Percentiles rank a stretch among this genome's conserved stretches.
Evolutionary conservation across 2,329 filamentous ascomycete species (phyloP).

Genomic region (Metarhizium album): DNA sequence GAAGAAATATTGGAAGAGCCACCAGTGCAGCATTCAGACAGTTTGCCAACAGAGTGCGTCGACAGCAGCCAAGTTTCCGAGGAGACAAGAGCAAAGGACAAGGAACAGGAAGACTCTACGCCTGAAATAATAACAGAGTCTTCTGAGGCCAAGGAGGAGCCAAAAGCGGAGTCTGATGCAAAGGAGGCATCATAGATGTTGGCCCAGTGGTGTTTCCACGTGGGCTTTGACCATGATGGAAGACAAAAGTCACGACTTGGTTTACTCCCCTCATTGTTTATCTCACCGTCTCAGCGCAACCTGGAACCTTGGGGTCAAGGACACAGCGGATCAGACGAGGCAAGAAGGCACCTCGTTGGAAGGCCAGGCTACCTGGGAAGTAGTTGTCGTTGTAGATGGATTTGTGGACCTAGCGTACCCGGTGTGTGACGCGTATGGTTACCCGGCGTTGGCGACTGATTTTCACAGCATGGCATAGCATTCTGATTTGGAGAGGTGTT

Average conservation of each 20-base stretch:
- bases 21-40: not conserved
- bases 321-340: not conserved
- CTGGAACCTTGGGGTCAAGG: not conserved
- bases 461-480: not conserved
- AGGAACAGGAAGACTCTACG: not conserved
- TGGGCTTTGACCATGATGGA: not conserved
- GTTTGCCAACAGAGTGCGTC: not conserved
- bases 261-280: not conserved
- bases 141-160: not conserved
- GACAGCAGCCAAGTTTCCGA: not conserved
- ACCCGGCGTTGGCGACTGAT: not conserved
- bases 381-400: not conserved
- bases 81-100: not conserved
- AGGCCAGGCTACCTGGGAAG: not conserved
- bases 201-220: not conserved
- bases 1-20: conserved; percentile 14
- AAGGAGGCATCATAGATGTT: conserved; percentile 1
- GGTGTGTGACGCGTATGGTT: not conserved
- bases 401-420: not conserved
- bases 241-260: not conserved
- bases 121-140: not conserved
- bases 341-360: not conserved
- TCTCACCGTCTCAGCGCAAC: not conserved
- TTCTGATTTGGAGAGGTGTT: not conserved
- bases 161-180: not conserved